Base-by-base conservation (phyloP, 2,329 filamentous ascomycete genomes). In the Periconia digitata region DNA sequence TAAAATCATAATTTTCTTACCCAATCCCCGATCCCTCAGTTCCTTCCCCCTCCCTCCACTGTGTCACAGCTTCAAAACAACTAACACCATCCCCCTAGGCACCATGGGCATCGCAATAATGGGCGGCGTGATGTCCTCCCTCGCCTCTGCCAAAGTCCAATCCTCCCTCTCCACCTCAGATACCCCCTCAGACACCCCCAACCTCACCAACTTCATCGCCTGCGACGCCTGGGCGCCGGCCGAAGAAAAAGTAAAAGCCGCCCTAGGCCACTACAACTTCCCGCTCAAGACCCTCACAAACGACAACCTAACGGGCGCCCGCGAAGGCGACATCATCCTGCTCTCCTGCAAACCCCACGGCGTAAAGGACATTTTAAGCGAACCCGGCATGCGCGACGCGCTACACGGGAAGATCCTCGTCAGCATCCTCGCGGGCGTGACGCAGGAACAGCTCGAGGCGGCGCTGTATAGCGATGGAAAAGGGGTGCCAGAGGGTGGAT, bases 31-130 rank as follows among this genome's bases (percentile, higher is more conserved):
- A 6, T 27, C 40, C 13, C 18, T n/a, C 42, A 17, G 12, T 5
- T 18, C 40, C 37, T 10, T 12, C 20, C 22, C 41, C 32, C 18
- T 35, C 15, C 15, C 32, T 21, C 20, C 4, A 32, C n/a, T n/a
- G n/a, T n/a, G n/a, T n/a, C n/a, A 20, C 17, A 8, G 15, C 3
- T 32, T 15, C 29, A 47, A 8, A 18, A 21, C 40, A 38, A 49
- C 43, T 32, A 44, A 51, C 37, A n/a, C 35, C 18, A 21, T 21
- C 6, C 37, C 13, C 32, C 50, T 59, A 91, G 87, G 89, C 56
- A 92, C 85, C 44, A 89, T 95, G 84, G 90, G 90, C 50, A 89
- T 89, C 51, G 89, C 89, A 49, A 92, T 95, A 59, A 82, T 95
- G 48, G 85, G 82, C 46, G 90, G 90, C 55, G 86, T 96, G 64